These are phyloP conservation scores for Yamadazyma scolyti DNA, from an alignment of 805 yeast species.

Conservation along the genomic window DNA sequence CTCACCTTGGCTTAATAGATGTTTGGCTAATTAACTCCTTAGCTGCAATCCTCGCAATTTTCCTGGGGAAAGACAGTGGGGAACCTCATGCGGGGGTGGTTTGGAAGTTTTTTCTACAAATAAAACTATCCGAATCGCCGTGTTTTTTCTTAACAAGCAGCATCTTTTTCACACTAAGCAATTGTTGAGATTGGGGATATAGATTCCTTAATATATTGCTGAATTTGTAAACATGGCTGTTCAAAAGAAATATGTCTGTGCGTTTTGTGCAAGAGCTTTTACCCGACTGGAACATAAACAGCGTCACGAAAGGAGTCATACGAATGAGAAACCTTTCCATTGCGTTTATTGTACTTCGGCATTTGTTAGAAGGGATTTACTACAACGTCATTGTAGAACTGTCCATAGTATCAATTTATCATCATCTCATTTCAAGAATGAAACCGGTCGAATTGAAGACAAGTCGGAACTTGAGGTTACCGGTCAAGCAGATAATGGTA, in stretches of 20 bases:
- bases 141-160: too few relatives aligned
- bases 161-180: slow-evolving; percentile 1
- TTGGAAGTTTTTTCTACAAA: too few relatives aligned
- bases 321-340: slow-evolving; percentile 75
- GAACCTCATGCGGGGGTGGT: too few relatives aligned
- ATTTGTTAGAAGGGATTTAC: slow-evolving; percentile 73
- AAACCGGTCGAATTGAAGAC: too few relatives aligned
- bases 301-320: slow-evolving; percentile 76
- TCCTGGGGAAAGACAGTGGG: too few relatives aligned
- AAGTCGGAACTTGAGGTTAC: too few relatives aligned
- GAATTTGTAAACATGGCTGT: slow-evolving; percentile 26
- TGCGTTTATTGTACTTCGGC: slow-evolving; percentile 67
- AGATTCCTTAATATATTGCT: slow-evolving; percentile 4
- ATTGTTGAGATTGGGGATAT: slow-evolving; percentile 6
- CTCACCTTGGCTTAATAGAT: too few relatives aligned
- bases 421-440: too few relatives aligned
- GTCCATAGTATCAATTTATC: slow-evolving; percentile 50
- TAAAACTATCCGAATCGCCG: too few relatives aligned
- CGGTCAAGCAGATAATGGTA: too few relatives aligned
- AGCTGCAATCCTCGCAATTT: too few relatives aligned
- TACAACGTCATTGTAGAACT: slow-evolving; percentile 75
- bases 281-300: slow-evolving; percentile 77
- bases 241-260: slow-evolving; percentile 69
- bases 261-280: slow-evolving; percentile 75
- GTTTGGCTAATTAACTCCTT: too few relatives aligned